Percentiles rank a stretch among this genome's conserved stretches.
Conservation (phyloP, 257 asterid genomes). For the Galeopsis tetrahit region DNA sequence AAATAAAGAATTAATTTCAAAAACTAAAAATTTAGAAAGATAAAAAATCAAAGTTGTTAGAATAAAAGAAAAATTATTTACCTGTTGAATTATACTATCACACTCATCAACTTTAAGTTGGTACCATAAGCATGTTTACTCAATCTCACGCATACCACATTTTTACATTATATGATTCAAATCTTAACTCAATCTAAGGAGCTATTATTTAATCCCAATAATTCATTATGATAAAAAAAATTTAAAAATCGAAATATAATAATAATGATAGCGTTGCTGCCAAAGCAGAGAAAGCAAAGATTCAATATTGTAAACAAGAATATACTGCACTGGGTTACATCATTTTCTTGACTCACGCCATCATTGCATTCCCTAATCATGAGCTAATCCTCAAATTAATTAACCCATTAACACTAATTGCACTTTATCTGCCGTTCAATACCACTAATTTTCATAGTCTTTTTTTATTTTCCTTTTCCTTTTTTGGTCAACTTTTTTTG, state of each 20-base stretch:
- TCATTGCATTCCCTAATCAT: constrained; percentile 45
- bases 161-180: background rate
- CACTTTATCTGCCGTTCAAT: background rate
- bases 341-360: constrained; percentile 40
- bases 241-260: too few relatives aligned
- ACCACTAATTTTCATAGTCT: background rate
- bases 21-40: too few relatives aligned
- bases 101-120: constrained; percentile 31
- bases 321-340: constrained; percentile 37
- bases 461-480: background rate
- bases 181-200: constrained; percentile 32
- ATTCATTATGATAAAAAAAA: background rate
- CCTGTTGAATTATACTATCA: background rate
- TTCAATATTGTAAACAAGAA: constrained; percentile 36
- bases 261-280: constrained; percentile 22
- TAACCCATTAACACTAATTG: constrained; percentile 21
- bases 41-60: too few relatives aligned
- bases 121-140: constrained; percentile 24
- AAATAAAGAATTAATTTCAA: too few relatives aligned
- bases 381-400: constrained; percentile 29
- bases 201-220: background rate
- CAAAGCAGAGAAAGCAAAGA: constrained; percentile 28
- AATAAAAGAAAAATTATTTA: too few relatives aligned
- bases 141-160: background rate
- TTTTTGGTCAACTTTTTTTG: constrained; percentile 6